phyloP scores from a whole-genome alignment of 768 basidiomycete species.

The Scleroderma bovista region DNA sequence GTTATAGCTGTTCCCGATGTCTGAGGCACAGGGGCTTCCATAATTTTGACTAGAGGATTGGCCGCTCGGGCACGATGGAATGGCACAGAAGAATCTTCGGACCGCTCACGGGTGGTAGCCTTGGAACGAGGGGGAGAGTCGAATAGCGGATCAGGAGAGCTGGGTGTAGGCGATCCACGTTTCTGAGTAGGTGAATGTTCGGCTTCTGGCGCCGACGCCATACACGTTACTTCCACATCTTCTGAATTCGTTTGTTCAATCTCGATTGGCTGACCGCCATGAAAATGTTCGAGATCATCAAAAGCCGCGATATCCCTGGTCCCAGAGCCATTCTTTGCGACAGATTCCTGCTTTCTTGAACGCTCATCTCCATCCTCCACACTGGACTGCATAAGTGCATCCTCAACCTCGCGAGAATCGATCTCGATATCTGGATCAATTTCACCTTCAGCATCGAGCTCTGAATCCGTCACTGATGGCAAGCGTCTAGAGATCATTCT shows the following conservation, averaged over 20 bases:
- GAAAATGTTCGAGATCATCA: conserved; percentile 28
- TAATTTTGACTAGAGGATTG: conserved; percentile 51
- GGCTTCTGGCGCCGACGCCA: neutral
- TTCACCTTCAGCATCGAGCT: conserved; percentile 29
- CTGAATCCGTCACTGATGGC: conserved; percentile 23
- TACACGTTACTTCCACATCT: neutral
- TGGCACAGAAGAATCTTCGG: conserved; percentile 13
- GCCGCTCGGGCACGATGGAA: conserved; percentile 43
- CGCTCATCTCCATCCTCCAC: conserved; percentile 16
- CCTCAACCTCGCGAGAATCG: conserved; percentile 33
- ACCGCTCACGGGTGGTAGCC: conserved; percentile 6
- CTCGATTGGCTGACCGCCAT: conserved; percentile 25
- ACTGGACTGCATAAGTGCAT: conserved; percentile 24
- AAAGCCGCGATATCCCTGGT: conserved; percentile 13
- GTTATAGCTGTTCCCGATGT: conserved; percentile 38
- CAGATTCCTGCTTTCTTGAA: conserved; percentile 5
- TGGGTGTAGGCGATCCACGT: conserved; percentile 9
- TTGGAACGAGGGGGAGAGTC: conserved; percentile 16
- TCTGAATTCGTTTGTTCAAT: conserved; percentile 16
- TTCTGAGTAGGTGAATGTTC: neutral
- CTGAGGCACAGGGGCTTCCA: conserved; percentile 31
- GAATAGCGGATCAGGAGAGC: conserved; percentile 24
- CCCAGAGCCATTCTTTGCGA: neutral
- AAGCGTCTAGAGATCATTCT: conserved; percentile 13
- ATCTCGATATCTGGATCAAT: conserved; percentile 31